A percentile compares a stretch with the other conserved stretches of the same genome.
Evolutionary conservation across 805 yeast genomes (phyloP).

Genomic region (Priceomyces melissophilus): DNA sequence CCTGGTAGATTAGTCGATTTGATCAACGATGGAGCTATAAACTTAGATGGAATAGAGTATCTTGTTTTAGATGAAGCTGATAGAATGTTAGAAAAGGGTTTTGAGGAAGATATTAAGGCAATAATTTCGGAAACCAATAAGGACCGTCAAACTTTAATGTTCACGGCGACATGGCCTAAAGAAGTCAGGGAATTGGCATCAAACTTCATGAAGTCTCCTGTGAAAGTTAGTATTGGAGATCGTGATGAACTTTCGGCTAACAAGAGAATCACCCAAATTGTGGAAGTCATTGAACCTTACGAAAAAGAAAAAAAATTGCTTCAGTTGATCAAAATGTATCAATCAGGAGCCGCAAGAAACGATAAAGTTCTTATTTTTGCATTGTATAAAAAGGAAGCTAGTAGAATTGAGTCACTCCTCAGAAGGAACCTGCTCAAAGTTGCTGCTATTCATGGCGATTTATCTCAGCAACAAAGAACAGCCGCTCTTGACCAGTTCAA

Average conservation of each 20-base stretch:
- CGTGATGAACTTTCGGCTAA: slow-evolving; percentile 93
- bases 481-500: slow-evolving; percentile 83
- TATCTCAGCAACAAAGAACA: slow-evolving; percentile 89
- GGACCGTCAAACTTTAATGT: slow-evolving; percentile 88
- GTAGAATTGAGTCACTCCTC: slow-evolving; percentile 78
- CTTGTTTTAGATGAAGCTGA: slow-evolving; percentile 97
- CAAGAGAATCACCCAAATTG: slow-evolving; percentile 88
- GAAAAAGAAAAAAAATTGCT: slow-evolving; percentile 76
- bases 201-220: slow-evolving; percentile 80
- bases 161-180: slow-evolving; percentile 99
- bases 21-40: slow-evolving; percentile 80
- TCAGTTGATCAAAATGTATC: slow-evolving; percentile 70
- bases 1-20: slow-evolving; percentile 97
- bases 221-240: slow-evolving; percentile 89
- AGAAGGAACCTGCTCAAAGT: slow-evolving; percentile 71
- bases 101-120: slow-evolving; percentile 90
- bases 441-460: slow-evolving; percentile 95
- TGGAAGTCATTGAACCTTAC: slow-evolving; percentile 78
- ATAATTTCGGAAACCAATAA: slow-evolving; percentile 63
- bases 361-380: slow-evolving; percentile 92
- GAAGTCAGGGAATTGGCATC: slow-evolving; percentile 92
- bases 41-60: slow-evolving; percentile 64
- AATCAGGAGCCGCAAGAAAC: slow-evolving; percentile 56
- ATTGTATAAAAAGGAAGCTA: slow-evolving; percentile 93
- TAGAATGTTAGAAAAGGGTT: slow-evolving; percentile 97